A percentile compares a stretch with the other conserved stretches of the same genome.
Evolutionary conservation across 768 basidiomycete genomes (phyloP).

Genomic region (Mycena floridula): DNA sequence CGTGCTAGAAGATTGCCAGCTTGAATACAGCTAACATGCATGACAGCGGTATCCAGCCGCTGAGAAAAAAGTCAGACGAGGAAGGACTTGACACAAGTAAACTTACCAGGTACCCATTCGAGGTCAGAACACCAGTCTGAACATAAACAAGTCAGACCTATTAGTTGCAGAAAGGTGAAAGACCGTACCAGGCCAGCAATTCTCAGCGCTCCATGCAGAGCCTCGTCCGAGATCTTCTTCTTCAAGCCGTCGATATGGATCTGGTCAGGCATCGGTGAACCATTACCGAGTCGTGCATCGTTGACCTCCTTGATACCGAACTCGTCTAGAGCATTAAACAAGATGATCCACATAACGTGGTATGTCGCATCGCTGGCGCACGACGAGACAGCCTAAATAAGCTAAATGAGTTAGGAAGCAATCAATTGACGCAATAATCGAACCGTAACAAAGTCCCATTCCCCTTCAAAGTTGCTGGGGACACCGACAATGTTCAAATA

Average conservation of each 20-base stretch:
- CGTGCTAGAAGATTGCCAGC: constrained; percentile 79
- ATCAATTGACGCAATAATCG: constrained; percentile 13
- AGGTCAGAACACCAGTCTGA: constrained; percentile 80
- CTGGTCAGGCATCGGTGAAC: constrained; percentile 30
- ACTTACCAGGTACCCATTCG: constrained; percentile 81
- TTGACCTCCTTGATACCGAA: constrained; percentile 77
- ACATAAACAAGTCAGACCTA: constrained; percentile 1
- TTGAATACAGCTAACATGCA: constrained; percentile 82
- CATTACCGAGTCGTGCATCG: constrained; percentile 31
- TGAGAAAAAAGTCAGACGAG: constrained; percentile 17
- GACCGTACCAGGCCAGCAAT: constrained; percentile 77
- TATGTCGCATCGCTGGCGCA: constrained; percentile 86
- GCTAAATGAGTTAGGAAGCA: not conserved
- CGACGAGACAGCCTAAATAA: constrained; percentile 41
- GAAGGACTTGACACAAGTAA: constrained; percentile 5
- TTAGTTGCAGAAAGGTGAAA: constrained; percentile 3
- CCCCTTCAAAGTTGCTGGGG: constrained; percentile 73
- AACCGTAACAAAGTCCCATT: constrained; percentile 85
- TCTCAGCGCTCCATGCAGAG: constrained; percentile 77
- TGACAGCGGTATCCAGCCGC: constrained; percentile 82
- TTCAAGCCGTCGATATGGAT: constrained; percentile 56
- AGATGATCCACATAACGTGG: constrained; percentile 86
- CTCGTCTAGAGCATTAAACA: constrained; percentile 79
- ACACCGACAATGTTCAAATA: constrained; percentile 79
- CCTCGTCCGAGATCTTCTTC: constrained; percentile 73